phyloP scores from a whole-genome alignment of 2,329 filamentous ascomycete species.

The Neopestalotiopsis sp. region DNA sequence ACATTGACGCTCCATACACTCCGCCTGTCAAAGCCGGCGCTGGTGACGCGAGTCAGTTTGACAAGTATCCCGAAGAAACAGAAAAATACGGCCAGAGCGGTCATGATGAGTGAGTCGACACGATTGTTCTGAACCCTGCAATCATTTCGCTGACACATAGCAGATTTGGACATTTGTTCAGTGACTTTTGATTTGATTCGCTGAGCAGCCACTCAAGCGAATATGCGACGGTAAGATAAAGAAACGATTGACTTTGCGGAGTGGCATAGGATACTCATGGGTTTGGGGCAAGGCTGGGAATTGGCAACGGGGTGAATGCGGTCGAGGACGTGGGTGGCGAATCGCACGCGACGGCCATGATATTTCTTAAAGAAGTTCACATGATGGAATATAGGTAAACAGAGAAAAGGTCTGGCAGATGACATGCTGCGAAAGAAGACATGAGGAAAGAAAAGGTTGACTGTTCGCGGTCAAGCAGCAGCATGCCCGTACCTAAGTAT shows the following conservation, averaged over 20 bases:
- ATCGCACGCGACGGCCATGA: neutral
- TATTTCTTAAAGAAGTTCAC: neutral
- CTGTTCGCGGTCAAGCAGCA: too few relatives aligned
- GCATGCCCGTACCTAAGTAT: too few relatives aligned
- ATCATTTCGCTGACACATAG: neutral
- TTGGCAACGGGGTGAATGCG: neutral
- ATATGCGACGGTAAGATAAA: neutral
- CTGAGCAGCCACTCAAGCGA: neutral
- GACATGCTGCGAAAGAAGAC: neutral
- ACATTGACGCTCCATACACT: conserved; percentile 97
- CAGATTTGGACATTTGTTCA: conserved; percentile 77
- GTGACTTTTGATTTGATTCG: conserved; percentile 66
- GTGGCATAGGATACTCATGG: conserved; percentile 8
- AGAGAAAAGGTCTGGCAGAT: neutral
- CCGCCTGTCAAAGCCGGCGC: conserved; percentile 92
- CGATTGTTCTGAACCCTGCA: neutral
- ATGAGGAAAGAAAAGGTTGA: neutral
- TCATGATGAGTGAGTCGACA: conserved; percentile 79
- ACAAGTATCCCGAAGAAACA: conserved; percentile 96
- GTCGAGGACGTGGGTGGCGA: neutral
- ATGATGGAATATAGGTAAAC: neutral
- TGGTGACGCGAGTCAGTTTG: conserved; percentile 96
- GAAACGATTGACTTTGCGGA: neutral
- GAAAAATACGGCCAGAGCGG: conserved; percentile 85
- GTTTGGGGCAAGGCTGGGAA: conserved; percentile 13